These are phyloP conservation scores for Hyphopichia homilentoma DNA, from an alignment of 805 yeast species.

Conservation along the genomic window DNA sequence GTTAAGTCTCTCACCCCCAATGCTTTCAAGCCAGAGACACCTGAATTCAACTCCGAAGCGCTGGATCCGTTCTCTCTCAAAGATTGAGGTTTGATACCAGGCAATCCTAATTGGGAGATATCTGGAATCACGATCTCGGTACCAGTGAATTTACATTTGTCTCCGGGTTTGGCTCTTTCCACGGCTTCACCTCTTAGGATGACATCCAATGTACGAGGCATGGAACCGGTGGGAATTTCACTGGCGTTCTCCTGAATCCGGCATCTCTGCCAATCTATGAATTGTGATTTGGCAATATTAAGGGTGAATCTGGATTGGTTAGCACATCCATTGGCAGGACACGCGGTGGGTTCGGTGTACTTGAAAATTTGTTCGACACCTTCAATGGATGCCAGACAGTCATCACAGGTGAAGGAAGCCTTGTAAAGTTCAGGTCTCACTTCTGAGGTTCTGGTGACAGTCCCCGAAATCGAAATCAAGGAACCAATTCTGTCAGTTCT, in stretches of 20 bases:
- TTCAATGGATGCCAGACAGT: conserved; percentile 79
- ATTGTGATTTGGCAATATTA: conserved; percentile 77
- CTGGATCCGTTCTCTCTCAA: conserved; percentile 60
- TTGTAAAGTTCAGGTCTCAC: conserved; percentile 90
- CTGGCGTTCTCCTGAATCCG: conserved; percentile 94
- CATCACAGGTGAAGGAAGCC: conserved; percentile 86
- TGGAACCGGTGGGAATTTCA: conserved; percentile 96
- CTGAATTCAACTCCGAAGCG: conserved; percentile 72
- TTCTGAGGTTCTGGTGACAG: conserved; percentile 94
- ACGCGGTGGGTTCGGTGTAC: conserved; percentile 91
- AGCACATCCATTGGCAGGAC: conserved; percentile 69
- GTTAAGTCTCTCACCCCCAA: conserved; percentile 95
- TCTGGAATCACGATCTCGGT: conserved; percentile 94
- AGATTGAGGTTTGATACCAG: conserved; percentile 88
- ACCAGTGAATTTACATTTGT: conserved; percentile 89
- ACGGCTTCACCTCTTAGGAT: conserved; percentile 91
- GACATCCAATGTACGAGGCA: conserved; percentile 96
- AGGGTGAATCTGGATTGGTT: conserved; percentile 85
- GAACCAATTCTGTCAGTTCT: conserved; percentile 87
- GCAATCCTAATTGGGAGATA: conserved; percentile 87
- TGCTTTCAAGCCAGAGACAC: conserved; percentile 83
- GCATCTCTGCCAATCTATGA: conserved; percentile 95
- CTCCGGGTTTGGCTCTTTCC: conserved; percentile 96
- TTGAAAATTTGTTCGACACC: conserved; percentile 91
- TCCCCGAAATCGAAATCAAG: conserved; percentile 81